Percentiles rank a stretch among this genome's conserved stretches.
These are phyloP conservation scores for Cnidoscolus chayamansa DNA, from an alignment of 441 rosid genomes.

Conservation along the genomic window DNA sequence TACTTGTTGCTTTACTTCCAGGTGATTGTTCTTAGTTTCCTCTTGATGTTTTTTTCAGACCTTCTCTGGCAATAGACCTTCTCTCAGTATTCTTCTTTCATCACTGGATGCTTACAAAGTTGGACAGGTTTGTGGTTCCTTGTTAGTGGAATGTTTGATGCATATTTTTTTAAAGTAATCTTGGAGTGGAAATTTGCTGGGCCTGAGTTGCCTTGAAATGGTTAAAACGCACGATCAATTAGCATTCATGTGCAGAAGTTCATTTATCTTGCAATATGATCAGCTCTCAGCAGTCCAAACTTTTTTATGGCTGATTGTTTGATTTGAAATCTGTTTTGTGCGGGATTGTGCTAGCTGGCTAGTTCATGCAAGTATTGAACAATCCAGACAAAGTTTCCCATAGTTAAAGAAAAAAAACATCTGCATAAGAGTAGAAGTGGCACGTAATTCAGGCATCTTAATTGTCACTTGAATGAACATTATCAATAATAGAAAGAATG, in stretches of 20 bases:
- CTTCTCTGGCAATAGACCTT: constrained; percentile 85
- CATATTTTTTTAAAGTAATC: not conserved
- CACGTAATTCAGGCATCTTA: not conserved
- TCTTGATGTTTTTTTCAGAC: constrained; percentile 44
- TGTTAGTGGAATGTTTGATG: not conserved
- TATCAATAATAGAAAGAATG: not conserved
- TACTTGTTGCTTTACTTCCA: not conserved
- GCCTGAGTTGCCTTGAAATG: not conserved
- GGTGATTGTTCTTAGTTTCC: constrained; percentile 17
- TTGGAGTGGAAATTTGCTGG: not conserved
- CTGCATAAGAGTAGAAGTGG: not conserved
- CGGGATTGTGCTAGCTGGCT: no score
- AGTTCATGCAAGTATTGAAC: not conserved
- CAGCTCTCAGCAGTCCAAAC: no score
- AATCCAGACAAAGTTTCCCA: not conserved
- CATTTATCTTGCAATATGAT: not conserved
- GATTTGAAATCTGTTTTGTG: not conserved
- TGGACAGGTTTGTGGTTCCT: constrained; percentile 65
- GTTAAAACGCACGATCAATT: not conserved
- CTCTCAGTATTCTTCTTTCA: constrained; percentile 87
- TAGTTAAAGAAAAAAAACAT: not conserved
- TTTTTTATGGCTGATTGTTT: not conserved
- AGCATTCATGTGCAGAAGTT: not conserved
- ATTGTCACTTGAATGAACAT: not conserved
- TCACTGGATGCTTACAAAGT: constrained; percentile 66